Evolutionary conservation across 768 basidiomycete genomes (phyloP).

Genomic region (Pluteus cervinus): DNA sequence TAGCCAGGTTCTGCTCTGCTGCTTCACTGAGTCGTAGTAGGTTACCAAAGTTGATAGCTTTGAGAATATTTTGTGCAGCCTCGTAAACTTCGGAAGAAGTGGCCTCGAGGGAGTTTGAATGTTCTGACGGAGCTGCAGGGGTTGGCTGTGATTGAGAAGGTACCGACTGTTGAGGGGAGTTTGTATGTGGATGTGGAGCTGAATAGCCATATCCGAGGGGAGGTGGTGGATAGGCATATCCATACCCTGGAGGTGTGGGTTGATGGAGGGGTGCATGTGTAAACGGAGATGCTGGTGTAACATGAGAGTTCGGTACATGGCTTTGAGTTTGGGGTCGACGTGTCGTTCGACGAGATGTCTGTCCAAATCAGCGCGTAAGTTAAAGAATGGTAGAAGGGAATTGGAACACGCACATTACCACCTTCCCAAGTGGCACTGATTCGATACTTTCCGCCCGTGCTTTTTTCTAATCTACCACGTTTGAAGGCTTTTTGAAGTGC

Average conservation of each 20-base stretch:
- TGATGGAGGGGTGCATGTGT: slow-evolving; percentile 46
- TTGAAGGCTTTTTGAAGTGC: slow-evolving; percentile 84
- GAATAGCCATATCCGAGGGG: slow-evolving; percentile 15
- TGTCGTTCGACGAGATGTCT: slow-evolving; percentile 76
- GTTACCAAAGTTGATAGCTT: slow-evolving; percentile 67
- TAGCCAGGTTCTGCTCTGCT: too few species aligned
- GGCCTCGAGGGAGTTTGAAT: slow-evolving; percentile 12
- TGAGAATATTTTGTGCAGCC: slow-evolving; percentile 71
- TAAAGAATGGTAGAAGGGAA: slow-evolving; percentile 2
- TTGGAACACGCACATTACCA: slow-evolving; percentile 52
- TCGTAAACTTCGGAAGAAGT: slow-evolving; percentile 64
- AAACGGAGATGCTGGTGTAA: slow-evolving; percentile 44
- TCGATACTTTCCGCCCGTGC: slow-evolving; percentile 65
- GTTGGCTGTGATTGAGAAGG: slow-evolving; percentile 11
- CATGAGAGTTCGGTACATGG: slow-evolving; percentile 20
- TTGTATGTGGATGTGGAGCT: slow-evolving; percentile 18
- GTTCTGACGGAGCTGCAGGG: slow-evolving; percentile 7
- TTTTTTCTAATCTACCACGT: slow-evolving; percentile 76
- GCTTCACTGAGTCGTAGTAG: slow-evolving; percentile 44
- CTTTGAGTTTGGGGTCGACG: slow-evolving; percentile 67
- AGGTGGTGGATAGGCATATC: slow-evolving; percentile 27
- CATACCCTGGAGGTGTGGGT: slow-evolving; percentile 21
- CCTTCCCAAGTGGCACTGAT: slow-evolving; percentile 78
- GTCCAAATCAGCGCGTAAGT: background rate
- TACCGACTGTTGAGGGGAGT: slow-evolving; percentile 13